Percentiles rank a stretch among this genome's conserved stretches.
Evolutionary conservation across 2,329 filamentous ascomycete species (phyloP).

Genomic region (Chaetomium olivaceum): DNA sequence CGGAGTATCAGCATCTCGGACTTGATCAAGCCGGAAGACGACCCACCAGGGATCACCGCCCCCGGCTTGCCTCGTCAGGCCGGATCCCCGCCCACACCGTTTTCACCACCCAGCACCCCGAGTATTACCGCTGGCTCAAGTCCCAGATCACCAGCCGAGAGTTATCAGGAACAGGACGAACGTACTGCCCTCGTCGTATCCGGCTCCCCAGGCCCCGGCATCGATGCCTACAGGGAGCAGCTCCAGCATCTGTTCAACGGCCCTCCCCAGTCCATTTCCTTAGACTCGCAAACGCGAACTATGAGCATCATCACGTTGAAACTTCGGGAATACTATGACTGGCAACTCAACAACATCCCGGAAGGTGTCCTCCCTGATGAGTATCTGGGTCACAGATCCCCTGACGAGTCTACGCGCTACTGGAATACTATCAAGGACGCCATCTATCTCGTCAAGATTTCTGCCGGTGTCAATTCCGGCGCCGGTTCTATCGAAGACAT

Average conservation of each 20-base stretch:
- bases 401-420: constrained; percentile 29
- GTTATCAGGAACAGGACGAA: background rate
- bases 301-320: constrained; percentile 30
- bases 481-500: constrained; percentile 19
- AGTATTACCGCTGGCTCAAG: constrained; percentile 23
- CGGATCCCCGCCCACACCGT: background rate
- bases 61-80: background rate
- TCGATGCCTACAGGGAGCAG: constrained; percentile 28
- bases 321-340: constrained; percentile 32
- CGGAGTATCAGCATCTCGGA: constrained; percentile 32
- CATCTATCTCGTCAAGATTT: constrained; percentile 33
- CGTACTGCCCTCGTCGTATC: constrained; percentile 13
- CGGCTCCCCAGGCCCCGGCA: constrained; percentile 21
- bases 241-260: constrained; percentile 25
- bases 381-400: constrained; percentile 28
- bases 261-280: constrained; percentile 25
- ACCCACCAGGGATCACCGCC: background rate
- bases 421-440: constrained; percentile 33
- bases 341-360: constrained; percentile 32
- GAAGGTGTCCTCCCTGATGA: constrained; percentile 31
- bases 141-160: constrained; percentile 21
- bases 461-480: constrained; percentile 6
- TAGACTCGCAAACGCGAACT: constrained; percentile 27
- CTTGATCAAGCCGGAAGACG: constrained; percentile 21
- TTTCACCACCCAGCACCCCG: constrained; percentile 18